Evolutionary conservation across 1,139 yeast genomes (phyloP).

Genomic region (Debaryomyces robertsiae): DNA sequence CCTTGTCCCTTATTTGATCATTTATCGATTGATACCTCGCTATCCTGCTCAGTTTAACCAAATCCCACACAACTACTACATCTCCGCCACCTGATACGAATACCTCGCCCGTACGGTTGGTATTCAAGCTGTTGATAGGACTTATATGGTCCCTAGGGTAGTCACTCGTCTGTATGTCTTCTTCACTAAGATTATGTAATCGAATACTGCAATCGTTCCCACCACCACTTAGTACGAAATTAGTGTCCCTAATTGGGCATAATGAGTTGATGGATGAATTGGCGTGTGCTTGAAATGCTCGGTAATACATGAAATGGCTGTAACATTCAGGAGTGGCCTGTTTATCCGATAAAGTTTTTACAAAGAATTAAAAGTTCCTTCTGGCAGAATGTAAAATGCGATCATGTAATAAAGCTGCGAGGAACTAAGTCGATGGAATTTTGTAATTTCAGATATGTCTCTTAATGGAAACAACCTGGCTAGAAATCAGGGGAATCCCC

Average conservation of each 20-base stretch:
- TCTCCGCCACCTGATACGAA: conserved; percentile 14
- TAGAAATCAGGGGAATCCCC: no score
- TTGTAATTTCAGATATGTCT: no score
- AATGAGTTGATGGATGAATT: conserved; percentile 26
- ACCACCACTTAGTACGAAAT: conserved; percentile 29
- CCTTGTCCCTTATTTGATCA: conserved; percentile 15
- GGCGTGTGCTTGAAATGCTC: conserved; percentile 12
- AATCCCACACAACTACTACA: conserved; percentile 19
- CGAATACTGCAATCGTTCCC: conserved; percentile 24
- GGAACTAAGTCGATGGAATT: no score
- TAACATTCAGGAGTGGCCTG: conserved; percentile 1
- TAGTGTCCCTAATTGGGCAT: conserved; percentile 20
- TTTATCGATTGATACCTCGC: conserved; percentile 11
- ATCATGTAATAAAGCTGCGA: conserved; percentile 1
- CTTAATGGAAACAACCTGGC: no score
- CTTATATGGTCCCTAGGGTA: conserved; percentile 23
- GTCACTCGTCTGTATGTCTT: conserved; percentile 10
- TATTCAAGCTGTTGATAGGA: conserved; percentile 23
- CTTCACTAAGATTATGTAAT: conserved; percentile 18
- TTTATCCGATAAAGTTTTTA: conserved; percentile 1
- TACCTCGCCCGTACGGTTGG: conserved; percentile 14
- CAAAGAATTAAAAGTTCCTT: conserved; percentile 2
- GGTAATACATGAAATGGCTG: conserved; percentile 12
- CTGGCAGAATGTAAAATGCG: conserved; percentile 3
- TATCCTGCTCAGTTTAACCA: conserved; percentile 18